phyloP scores from a whole-genome alignment of 75 land plant species.

The Adiantum capillusveneris region DNA sequence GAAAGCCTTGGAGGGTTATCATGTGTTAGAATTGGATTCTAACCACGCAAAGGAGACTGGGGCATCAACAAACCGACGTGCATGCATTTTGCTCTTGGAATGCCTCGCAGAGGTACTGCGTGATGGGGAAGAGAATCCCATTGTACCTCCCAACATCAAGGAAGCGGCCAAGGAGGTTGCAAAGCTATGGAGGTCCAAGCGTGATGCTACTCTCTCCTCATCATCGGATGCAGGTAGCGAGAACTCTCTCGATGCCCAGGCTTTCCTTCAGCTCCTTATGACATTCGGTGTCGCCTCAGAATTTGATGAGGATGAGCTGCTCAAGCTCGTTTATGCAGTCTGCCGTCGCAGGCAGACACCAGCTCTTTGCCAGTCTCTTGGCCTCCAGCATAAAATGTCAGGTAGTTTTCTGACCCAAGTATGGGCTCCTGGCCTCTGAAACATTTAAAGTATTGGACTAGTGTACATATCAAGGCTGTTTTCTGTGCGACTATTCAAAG shows the following conservation, averaged over 20 bases:
- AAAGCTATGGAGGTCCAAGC: slow-evolving; percentile 58
- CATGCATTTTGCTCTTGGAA: slow-evolving; percentile 57
- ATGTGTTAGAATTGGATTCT: slow-evolving; percentile 24
- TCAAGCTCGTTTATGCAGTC: slow-evolving; percentile 73
- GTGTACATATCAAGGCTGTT: too few relatives aligned
- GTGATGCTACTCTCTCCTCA: slow-evolving; percentile 5
- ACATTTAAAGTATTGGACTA: too few relatives aligned
- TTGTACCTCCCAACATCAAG: slow-evolving; percentile 51
- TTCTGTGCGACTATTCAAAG: too few relatives aligned
- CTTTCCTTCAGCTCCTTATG: slow-evolving; percentile 78
- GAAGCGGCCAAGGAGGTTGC: slow-evolving; percentile 63
- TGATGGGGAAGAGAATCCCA: slow-evolving; percentile 29
- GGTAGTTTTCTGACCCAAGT: slow-evolving; percentile 28
- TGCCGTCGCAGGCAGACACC: slow-evolving; percentile 80
- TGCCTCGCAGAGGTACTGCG: slow-evolving; percentile 42
- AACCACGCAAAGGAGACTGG: slow-evolving; percentile 33
- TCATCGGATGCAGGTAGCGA: slow-evolving; percentile 30
- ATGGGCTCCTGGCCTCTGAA: too few relatives aligned
- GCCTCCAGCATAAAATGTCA: slow-evolving; percentile 81
- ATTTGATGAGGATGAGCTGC: slow-evolving; percentile 70
- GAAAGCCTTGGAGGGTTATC: slow-evolving; percentile 61
- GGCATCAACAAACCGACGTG: slow-evolving; percentile 48
- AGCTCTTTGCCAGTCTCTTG: slow-evolving; percentile 82
- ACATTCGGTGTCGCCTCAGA: slow-evolving; percentile 77
- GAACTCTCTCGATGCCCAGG: slow-evolving; percentile 72